A percentile compares a stretch with the other conserved stretches of the same genome.
Evolutionary conservation across 176 grass and related monocot species (phyloP).

Genomic region (Pontederia crassipes): DNA sequence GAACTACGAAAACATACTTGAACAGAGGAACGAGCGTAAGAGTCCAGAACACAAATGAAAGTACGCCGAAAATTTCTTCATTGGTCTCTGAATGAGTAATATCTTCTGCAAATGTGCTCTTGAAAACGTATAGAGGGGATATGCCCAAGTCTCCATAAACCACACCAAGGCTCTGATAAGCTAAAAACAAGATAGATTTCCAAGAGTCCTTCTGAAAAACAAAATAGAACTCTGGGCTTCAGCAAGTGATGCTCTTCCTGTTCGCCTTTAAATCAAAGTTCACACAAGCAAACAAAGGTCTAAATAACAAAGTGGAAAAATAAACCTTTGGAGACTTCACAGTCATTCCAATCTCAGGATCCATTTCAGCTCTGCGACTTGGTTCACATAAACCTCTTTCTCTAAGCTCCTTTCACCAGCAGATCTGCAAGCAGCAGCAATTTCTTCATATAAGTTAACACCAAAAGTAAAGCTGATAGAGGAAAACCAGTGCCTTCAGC

Average conservation of each 20-base stretch:
- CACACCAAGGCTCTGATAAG: constrained; percentile 17
- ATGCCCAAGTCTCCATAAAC: constrained; percentile 21
- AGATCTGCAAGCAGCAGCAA: too few relatives aligned
- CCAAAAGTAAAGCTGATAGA: too few relatives aligned
- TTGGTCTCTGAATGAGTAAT: constrained; percentile 16
- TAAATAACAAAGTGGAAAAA: not conserved
- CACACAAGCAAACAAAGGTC: not conserved
- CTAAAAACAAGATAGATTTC: constrained; percentile 10
- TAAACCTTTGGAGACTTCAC: not conserved
- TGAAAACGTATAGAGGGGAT: constrained; percentile 18
- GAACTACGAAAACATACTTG: constrained; percentile 18
- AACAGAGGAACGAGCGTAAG: constrained; percentile 15
- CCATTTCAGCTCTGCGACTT: not conserved
- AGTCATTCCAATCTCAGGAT: constrained; percentile 7
- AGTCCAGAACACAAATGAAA: constrained; percentile 18
- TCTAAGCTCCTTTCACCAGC: too few relatives aligned
- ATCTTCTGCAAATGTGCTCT: constrained; percentile 15
- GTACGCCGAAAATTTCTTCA: constrained; percentile 13
- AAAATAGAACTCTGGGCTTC: not conserved
- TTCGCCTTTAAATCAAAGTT: not conserved
- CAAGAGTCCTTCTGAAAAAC: constrained; percentile 5
- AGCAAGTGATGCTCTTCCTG: not conserved
- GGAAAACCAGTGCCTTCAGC: too few relatives aligned
- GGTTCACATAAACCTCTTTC: too few relatives aligned
- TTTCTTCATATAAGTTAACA: too few relatives aligned